phyloP scores from a whole-genome alignment of 192 early-diverging fungal species.

The Umbelopsis sp. region DNA sequence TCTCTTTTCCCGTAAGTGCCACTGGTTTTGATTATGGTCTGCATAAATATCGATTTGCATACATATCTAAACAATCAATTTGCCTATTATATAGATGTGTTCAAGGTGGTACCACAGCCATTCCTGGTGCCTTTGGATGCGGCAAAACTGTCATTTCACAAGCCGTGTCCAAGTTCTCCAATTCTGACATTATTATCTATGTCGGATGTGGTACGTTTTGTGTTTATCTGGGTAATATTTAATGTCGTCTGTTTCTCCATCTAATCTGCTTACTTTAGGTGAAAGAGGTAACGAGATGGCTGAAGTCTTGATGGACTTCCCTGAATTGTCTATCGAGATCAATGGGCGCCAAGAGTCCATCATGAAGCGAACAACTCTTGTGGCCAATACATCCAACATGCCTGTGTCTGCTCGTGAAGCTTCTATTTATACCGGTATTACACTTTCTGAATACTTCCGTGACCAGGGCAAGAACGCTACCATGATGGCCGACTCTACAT shows the following conservation, averaged over 20 bases:
- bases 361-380: constrained; percentile 99
- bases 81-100: constrained; percentile 72
- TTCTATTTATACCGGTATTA: constrained; percentile 99
- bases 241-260: constrained; percentile 44
- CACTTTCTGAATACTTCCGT: constrained; percentile 99
- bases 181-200: constrained; percentile 99
- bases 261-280: constrained; percentile 39
- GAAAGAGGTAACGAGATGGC: constrained; percentile 99
- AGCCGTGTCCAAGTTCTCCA: constrained; percentile 99
- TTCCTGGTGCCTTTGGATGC: constrained; percentile 99
- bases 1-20: constrained; percentile 89
- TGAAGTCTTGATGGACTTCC: constrained; percentile 99
- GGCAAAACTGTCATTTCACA: constrained; percentile 99
- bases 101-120: constrained; percentile 98
- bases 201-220: constrained; percentile 82
- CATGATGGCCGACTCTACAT: constrained; percentile 99
- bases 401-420: constrained; percentile 99
- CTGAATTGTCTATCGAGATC: constrained; percentile 88
- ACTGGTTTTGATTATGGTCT: not conserved
- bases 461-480: constrained; percentile 99
- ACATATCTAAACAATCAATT: not conserved
- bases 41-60: not conserved
- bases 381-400: constrained; percentile 99
- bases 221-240: constrained; percentile 65
- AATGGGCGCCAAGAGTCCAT: constrained; percentile 97